These are phyloP conservation scores for Staphylotrichum tortipilum DNA, from an alignment of 495 filamentous ascomycete genomes.

Conservation along the genomic window DNA sequence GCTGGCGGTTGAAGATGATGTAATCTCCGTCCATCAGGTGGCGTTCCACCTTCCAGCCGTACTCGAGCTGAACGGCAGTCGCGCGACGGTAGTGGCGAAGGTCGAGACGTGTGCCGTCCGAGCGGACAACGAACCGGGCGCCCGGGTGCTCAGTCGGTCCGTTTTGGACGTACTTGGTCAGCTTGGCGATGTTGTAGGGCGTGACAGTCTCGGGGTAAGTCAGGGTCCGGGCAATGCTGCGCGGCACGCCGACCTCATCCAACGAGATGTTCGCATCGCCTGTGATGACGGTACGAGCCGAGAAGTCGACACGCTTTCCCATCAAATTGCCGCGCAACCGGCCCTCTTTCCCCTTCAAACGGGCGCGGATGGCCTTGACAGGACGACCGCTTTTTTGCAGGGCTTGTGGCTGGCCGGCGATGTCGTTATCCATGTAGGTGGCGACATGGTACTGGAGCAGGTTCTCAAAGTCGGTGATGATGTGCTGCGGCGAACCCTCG, in stretches of 20 bases:
- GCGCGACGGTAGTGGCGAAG: constrained; percentile 82
- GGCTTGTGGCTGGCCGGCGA: constrained; percentile 90
- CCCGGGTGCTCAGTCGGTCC: constrained; percentile 92
- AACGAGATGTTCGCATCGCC: constrained; percentile 94
- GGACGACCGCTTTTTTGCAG: constrained; percentile 93
- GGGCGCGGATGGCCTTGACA: constrained; percentile 90
- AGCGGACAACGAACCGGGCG: constrained; percentile 88
- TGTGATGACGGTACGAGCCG: constrained; percentile 97
- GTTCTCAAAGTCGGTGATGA: constrained; percentile 79
- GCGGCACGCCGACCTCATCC: constrained; percentile 92
- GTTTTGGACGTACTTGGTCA: constrained; percentile 80
- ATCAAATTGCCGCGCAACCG: constrained; percentile 96
- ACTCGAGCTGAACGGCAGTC: constrained; percentile 72
- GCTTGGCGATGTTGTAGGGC: constrained; percentile 90
- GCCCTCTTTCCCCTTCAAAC: constrained; percentile 97
- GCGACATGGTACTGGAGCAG: constrained; percentile 97
- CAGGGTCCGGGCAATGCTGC: constrained; percentile 76
- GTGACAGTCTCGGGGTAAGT: constrained; percentile 98
- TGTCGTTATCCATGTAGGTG: constrained; percentile 99
- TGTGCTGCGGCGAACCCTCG: constrained; percentile 83
- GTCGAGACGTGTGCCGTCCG: constrained; percentile 87
- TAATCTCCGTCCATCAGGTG: constrained; percentile 93
- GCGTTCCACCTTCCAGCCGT: constrained; percentile 97
- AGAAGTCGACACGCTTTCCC: constrained; percentile 99
- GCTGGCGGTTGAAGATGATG: constrained; percentile 99